Conservation (phyloP, 352 stramenopile species). For the Pythium rhizo-oryzae region DNA sequence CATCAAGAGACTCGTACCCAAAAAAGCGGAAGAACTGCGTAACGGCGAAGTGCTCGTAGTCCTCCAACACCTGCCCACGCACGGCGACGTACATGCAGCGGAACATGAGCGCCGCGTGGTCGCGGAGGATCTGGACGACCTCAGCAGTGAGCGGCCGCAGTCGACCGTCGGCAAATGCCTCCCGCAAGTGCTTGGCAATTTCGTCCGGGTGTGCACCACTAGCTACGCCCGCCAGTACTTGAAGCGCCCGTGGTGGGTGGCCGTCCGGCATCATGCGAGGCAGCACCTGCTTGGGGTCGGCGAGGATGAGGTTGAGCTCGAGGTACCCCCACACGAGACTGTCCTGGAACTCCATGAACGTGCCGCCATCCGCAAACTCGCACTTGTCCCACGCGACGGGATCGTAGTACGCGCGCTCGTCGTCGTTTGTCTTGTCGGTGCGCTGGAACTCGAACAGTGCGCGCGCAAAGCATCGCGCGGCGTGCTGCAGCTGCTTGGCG, state of each 20-base stretch:
- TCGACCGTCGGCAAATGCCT: constrained; percentile 9
- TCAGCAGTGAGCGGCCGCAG: constrained; percentile 24
- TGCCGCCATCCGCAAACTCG: neutral
- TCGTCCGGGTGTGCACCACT: constrained; percentile 14
- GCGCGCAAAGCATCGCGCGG: neutral
- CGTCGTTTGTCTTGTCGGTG: neutral
- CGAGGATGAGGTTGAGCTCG: constrained; percentile 26
- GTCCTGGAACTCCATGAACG: constrained; percentile 1
- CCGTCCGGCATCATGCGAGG: constrained; percentile 5
- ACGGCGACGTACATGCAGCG: constrained; percentile 5
- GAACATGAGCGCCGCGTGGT: constrained; percentile 23
- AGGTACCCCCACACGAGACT: constrained; percentile 16
- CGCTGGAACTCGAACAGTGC: neutral
- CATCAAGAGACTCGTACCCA: neutral
- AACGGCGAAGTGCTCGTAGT: neutral
- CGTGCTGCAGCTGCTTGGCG: constrained; percentile 1
- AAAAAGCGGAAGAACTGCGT: constrained; percentile 1
- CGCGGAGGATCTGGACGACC: constrained; percentile 11
- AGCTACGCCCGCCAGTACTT: constrained; percentile 1
- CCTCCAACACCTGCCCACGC: neutral
- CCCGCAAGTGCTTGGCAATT: constrained; percentile 6
- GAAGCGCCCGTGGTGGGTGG: neutral
- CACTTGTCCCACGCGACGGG: neutral
- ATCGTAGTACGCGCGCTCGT: neutral
- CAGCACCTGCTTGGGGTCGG: constrained; percentile 1